These are phyloP conservation scores for Kalmusia sp. DNA, from an alignment of 2,329 filamentous ascomycete species.

Conservation along the genomic window DNA sequence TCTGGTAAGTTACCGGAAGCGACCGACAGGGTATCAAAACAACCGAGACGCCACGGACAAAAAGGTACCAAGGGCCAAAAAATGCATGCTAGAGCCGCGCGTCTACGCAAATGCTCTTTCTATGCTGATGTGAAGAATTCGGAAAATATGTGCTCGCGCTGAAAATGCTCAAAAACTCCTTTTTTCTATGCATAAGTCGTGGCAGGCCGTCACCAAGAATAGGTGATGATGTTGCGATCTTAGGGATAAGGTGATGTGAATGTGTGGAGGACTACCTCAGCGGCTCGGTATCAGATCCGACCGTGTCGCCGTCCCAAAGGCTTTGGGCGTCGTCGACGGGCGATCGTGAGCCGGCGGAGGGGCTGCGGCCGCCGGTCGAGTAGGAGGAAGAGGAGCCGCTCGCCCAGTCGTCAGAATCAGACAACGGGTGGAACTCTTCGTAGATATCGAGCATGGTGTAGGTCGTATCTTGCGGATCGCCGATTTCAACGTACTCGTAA, in stretches of 20 bases:
- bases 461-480: slow-evolving; percentile 65
- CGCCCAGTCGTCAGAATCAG: slow-evolving; percentile 88
- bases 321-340: slow-evolving; percentile 64
- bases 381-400: slow-evolving; percentile 82
- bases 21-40: slow-evolving; percentile 44
- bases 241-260: slow-evolving; percentile 28
- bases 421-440: slow-evolving; percentile 57
- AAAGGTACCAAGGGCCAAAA: slow-evolving; percentile 5
- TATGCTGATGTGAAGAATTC: slow-evolving; percentile 28
- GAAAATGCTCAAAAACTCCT: slow-evolving; percentile 47
- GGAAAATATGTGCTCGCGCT: slow-evolving; percentile 34
- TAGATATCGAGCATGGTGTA: slow-evolving; percentile 64
- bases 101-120: slow-evolving; percentile 28
- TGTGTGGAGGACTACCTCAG: slow-evolving; percentile 25
- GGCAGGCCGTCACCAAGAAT: slow-evolving; percentile 34
- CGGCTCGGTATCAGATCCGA: slow-evolving; percentile 55
- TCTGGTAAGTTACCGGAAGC: slow-evolving; percentile 24
- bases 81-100: slow-evolving; percentile 18
- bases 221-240: slow-evolving; percentile 27
- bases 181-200: slow-evolving; percentile 46
- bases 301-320: slow-evolving; percentile 64
- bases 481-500: slow-evolving; percentile 90
- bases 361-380: slow-evolving; percentile 69
- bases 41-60: slow-evolving; percentile 4
- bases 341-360: slow-evolving; percentile 55